Evolutionary conservation across 257 asterid species (phyloP), one percentile per base, ranked within the genome.

Genomic region (Dorcoceras hygrometricum): DNA sequence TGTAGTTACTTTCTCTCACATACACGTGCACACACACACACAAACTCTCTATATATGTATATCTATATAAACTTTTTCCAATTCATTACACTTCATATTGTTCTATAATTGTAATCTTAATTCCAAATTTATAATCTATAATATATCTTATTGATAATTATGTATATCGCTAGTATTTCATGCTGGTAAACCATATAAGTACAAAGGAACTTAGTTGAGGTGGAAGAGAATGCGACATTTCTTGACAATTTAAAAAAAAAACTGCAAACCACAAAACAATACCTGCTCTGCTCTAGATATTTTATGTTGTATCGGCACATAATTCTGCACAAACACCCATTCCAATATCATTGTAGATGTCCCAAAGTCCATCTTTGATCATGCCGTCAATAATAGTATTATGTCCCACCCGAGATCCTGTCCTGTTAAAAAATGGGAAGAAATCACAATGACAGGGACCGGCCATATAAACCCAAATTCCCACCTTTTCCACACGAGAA

Each of bases 311-410:
- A 64, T 81, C 90, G 72, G 97, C 96, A 76, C 99, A 93, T 57
- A 93, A 25, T 74, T 93, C 99, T 39, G 81, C 99, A 81, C 99
- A 93, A 50, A 85, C 85, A 25, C 99, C 99, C 99, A 93, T 93
- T 55, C 94, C 96, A 23, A 88, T 78, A 75, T 93, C 95, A 75
- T 93, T 90, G 82, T 93, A 93, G 43, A 85, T 96, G 72, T 93
- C 99, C 99, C 99, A 93, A 67, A 93, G 90, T 57, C 99, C 99
- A 75, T 93, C 99, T 81, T 93, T 93, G 23, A 88, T 76, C 97
- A 93, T 85, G 74, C 99, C 99, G 77, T 93, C 99, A 59, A 90
- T 67, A 57, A 90, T 75, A 61, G 81, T 70, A 50, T 90, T 96
- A 76, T 93, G 96, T 62, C 99, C 99, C 19, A 93, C 63, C 22